Base-by-base conservation (phyloP, 1,284 basidiomycete genomes). In the Phlebopus sp. region DNA sequence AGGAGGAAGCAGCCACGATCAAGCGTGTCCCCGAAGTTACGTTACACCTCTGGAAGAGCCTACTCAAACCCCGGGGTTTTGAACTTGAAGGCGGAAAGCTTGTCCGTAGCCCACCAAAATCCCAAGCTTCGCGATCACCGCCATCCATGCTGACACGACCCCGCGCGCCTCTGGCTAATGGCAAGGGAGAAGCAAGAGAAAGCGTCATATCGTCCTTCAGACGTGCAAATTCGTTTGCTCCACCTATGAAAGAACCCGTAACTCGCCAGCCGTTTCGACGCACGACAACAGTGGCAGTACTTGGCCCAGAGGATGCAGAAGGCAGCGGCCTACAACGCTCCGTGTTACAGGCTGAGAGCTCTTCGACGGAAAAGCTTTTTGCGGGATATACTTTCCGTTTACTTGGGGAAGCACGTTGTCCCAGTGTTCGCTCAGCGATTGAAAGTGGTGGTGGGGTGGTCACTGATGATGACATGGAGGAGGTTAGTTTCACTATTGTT, bases 401-500 rank as follows among this genome's bases (percentile, higher is more conserved):
- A 1, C 61, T 84, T 38, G 88, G 85, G 2, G 86, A 89, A 56
- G 84, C 86, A 4, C 72, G 73, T 41, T 73, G 73, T 35, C 55
- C 68, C 10, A 76, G 59, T 31, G 84, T 90, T 7, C 72, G 75
- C 23, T 60, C 58, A 13, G 84, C 84, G 0, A 70, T 90, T 21
- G 76, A 82, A 56, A 67, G 72, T 14, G 71, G 73, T 42, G 84
- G 84, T 0, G 87, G 84, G 2, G 54, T 53, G 4, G 65, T 78
- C 5, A 55, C 56, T 3, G 73, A 73, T 10, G 69, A 69, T n/a
- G 69, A 72, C 6, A 19, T 40, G 2, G 74, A 77, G 14, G 75
- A 76, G 13, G 77, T 78, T 1, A 79, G 83, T 63, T 85, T 78
- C 54, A 73, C 87, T 45, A 65, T 90, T 44, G 84, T 89, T 5